Conservation (phyloP, 371 early-diverging fungal genomes). For the Haplosporangium sp. region DNA sequence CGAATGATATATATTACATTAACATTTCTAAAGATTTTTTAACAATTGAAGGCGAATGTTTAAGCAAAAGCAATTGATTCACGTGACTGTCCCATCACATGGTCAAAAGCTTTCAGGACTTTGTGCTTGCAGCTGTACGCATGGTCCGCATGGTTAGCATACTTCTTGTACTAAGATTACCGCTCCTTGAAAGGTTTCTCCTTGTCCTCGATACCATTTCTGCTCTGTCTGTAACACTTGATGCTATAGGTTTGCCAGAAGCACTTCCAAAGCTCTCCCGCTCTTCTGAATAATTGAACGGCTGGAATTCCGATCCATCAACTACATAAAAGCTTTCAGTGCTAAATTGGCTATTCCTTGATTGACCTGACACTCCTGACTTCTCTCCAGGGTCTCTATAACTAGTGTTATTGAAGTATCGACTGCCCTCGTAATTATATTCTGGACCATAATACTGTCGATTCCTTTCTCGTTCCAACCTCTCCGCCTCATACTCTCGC, state of each 20-base stretch:
- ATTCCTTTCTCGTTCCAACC: background rate
- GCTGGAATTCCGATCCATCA: constrained; percentile 16
- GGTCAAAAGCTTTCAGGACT: background rate
- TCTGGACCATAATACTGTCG: constrained; percentile 8
- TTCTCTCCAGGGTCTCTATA: background rate
- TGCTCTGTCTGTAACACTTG: background rate
- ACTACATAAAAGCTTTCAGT: constrained; percentile 27
- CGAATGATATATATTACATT: no score
- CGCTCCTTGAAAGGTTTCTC: constrained; percentile 11
- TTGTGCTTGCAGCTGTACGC: constrained; percentile 14
- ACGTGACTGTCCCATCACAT: no score
- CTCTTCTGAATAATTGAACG: background rate
- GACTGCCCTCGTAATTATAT: background rate
- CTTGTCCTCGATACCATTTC: background rate
- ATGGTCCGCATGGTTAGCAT: constrained; percentile 32
- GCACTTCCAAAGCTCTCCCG: background rate
- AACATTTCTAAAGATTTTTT: no score
- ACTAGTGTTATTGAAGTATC: background rate
- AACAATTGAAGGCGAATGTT: no score
- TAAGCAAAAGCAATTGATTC: no score
- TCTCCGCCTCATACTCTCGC: constrained; percentile 7
- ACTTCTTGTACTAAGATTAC: constrained; percentile 24
- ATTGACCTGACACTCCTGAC: background rate
- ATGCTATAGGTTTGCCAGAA: background rate
- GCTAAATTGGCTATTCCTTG: constrained; percentile 17